A percentile compares a stretch with the other conserved stretches of the same genome.
Conservation (phyloP, 768 basidiomycete genomes). For the Naganishia friedmannii region DNA sequence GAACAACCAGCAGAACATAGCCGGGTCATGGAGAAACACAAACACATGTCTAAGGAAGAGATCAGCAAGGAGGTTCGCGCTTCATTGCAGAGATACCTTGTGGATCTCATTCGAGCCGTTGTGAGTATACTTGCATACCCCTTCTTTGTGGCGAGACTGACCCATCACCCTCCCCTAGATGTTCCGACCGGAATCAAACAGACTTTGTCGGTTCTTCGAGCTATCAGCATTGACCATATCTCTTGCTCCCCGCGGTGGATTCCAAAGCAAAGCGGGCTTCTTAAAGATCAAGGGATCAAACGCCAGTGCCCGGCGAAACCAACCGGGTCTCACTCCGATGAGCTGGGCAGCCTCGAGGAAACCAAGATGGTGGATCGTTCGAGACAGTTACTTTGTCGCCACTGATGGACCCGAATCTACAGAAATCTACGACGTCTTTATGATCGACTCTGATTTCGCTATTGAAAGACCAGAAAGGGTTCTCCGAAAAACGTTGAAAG, state of each 20-base stretch:
- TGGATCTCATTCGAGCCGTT: conserved; percentile 81
- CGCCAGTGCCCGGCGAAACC: conserved; percentile 49
- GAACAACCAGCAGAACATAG: conserved; percentile 54
- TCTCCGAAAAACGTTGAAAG: conserved; percentile 76
- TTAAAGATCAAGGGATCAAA: conserved; percentile 54
- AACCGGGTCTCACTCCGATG: conserved; percentile 54
- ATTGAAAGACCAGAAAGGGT: conserved; percentile 87
- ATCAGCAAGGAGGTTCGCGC: conserved; percentile 68
- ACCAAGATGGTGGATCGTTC: conserved; percentile 82
- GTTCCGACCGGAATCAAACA: conserved; percentile 90
- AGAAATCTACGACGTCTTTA: conserved; percentile 88
- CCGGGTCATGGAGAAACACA: conserved; percentile 28
- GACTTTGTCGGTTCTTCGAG: conserved; percentile 85
- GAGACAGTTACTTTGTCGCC: conserved; percentile 86
- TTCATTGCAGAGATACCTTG: conserved; percentile 79
- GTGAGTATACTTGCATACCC: conserved; percentile 57
- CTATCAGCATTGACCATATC: conserved; percentile 80
- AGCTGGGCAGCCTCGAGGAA: conserved; percentile 57
- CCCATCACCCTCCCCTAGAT: conserved; percentile 59
- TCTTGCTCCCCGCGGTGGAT: conserved; percentile 70
- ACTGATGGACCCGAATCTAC: conserved; percentile 77
- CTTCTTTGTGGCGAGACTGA: conserved; percentile 1
- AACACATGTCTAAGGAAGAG: conserved; percentile 42
- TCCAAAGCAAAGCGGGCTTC: conserved; percentile 87
- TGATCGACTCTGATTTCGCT: conserved; percentile 80